Percentiles rank a stretch among this genome's conserved stretches.
These are phyloP conservation scores for Chaetomium fimeti DNA, from an alignment of 495 filamentous ascomycete species.

Conservation along the genomic window DNA sequence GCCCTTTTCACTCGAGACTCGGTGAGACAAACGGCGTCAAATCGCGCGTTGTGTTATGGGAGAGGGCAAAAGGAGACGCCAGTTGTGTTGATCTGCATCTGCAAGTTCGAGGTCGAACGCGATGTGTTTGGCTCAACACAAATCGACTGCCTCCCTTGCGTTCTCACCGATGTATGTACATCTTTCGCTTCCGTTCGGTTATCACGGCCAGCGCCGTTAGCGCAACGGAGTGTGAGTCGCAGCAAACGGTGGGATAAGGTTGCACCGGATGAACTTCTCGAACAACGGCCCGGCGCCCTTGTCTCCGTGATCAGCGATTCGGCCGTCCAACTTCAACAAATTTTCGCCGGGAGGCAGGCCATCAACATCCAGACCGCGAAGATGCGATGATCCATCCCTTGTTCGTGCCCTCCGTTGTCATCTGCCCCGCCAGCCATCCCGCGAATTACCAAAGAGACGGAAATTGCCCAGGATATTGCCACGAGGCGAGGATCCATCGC, in stretches of 20 bases:
- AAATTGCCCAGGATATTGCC: slow-evolving; percentile 22
- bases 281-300: not conserved
- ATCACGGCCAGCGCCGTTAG: not conserved
- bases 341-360: not conserved
- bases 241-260: not conserved
- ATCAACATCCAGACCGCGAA: slow-evolving; percentile 6
- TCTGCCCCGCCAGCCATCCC: slow-evolving; percentile 10
- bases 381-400: slow-evolving; percentile 7
- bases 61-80: not conserved
- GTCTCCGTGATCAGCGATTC: slow-evolving; percentile 1
- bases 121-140: not conserved
- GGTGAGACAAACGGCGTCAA: not conserved
- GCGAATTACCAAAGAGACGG: slow-evolving; percentile 25
- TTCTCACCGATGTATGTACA: not conserved
- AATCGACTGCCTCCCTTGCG: not conserved
- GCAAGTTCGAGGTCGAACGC: not conserved
- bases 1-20: not conserved
- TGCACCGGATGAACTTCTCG: not conserved
- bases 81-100: not conserved
- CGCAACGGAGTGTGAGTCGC: not conserved
- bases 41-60: not conserved
- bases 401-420: not conserved
- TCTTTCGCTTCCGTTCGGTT: not conserved
- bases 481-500: slow-evolving; percentile 21
- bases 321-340: not conserved